Evolutionary conservation across 345 rosid species (phyloP), one percentile per base, ranked within the genome.

Genomic region (Sisymbrium irio): DNA sequence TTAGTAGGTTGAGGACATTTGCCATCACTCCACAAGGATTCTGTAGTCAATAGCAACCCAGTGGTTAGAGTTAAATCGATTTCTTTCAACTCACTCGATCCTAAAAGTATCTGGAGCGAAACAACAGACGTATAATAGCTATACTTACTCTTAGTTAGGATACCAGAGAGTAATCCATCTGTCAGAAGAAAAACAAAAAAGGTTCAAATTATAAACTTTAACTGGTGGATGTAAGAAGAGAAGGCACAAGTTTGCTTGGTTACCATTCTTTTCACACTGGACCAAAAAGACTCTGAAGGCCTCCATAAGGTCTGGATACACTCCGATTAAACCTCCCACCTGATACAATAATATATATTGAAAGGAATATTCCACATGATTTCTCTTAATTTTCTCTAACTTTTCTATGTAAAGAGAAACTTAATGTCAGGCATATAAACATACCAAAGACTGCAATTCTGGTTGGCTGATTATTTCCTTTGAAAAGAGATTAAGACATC

Each of bases 231-330:
- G 55, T 30, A 63, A 28, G 58, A 72, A 58, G 64, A 59, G 59
- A 65, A 77, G 66, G 46, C 53, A 44, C 54, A 49, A 51, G 71
- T 58, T 76, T 40, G 33, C 53, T 27, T 27, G 6, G 28, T 59
- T 87, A 94, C 98, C 97, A 57, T 83, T 84, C 84, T 91, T 91
- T 74, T 89, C 98, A 77, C 97, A 91, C 20, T 77, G 85, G 14
- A 87, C 86, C 86, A 94, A 82, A 85, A 94, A 89, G 51, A 85
- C 95, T 82, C 79, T 81, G 80, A 94, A 87, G 53, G 85, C 93
- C 32, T 85, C 98, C 87, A 91, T 87, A 69, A 91, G 89, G 67
- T 88, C 98, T n/a, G 85, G 89, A 86, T 88, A 79, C 67, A 72
- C 82, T 83, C 89, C 96, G 72, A 94, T 85, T 75, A 95, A 79